These are phyloP conservation scores for Lentithecium fluviatile DNA, from an alignment of 495 filamentous ascomycete species.

Conservation along the genomic window DNA sequence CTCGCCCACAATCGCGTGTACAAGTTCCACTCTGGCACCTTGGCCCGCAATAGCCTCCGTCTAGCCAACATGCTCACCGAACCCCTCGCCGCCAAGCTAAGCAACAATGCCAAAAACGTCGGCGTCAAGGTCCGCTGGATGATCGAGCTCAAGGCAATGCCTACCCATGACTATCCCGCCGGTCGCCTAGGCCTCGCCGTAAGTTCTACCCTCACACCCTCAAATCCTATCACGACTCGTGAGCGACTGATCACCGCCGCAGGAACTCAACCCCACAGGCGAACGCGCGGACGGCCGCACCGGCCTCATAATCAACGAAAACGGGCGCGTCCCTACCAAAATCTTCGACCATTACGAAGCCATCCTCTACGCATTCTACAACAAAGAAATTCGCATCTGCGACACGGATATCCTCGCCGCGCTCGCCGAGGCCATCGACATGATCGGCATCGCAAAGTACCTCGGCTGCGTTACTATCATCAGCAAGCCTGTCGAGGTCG, in stretches of 20 bases:
- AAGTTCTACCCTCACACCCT: not conserved
- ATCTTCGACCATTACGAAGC: conserved; percentile 41
- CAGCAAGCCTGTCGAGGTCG: conserved; percentile 43
- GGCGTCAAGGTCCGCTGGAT: conserved; percentile 35
- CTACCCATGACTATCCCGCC: conserved; percentile 6
- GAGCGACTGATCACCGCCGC: not conserved
- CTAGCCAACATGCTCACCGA: conserved; percentile 26
- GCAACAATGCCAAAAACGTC: conserved; percentile 12
- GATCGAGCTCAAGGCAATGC: conserved; percentile 26
- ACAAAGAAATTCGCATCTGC: conserved; percentile 37
- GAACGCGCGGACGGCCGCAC: not conserved
- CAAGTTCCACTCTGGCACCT: conserved; percentile 32
- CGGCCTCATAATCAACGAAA: conserved; percentile 30
- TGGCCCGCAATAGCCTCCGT: conserved; percentile 23
- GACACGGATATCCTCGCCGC: conserved; percentile 33
- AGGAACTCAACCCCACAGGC: conserved; percentile 23
- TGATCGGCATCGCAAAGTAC: conserved; percentile 49
- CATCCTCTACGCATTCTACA: conserved; percentile 50
- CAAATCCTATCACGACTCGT: not conserved
- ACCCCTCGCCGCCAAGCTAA: conserved; percentile 17
- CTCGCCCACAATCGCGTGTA: conserved; percentile 31
- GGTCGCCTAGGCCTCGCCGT: conserved; percentile 28
- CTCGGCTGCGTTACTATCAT: conserved; percentile 45
- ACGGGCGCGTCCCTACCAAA: conserved; percentile 29
- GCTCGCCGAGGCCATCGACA: conserved; percentile 36